Percentiles rank a stretch among this genome's conserved stretches.
phyloP scores from a whole-genome alignment of 345 rosid species.

The Dovyalis caffra region DNA sequence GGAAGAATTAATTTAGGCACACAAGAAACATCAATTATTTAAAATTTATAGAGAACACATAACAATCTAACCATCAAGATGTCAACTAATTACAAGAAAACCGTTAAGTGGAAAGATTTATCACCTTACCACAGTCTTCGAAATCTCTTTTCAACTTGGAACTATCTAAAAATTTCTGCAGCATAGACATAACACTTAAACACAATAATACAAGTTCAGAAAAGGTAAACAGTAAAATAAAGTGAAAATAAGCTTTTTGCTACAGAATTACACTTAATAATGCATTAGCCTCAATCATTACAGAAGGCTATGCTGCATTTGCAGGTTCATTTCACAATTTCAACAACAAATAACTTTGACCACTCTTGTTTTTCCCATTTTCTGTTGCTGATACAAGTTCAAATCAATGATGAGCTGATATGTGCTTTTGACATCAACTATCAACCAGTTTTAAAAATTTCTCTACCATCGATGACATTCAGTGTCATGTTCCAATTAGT shows the following conservation, averaged over 20 bases:
- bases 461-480: no score
- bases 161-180: constrained; percentile 98
- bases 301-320: neutral
- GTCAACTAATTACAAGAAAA: neutral
- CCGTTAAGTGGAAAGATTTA: constrained; percentile 13
- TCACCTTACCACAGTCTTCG: constrained; percentile 99
- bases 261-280: neutral
- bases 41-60: neutral
- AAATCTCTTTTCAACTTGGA: constrained; percentile 93
- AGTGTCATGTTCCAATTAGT: no score
- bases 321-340: neutral
- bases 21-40: neutral
- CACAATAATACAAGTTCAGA: constrained; percentile 6
- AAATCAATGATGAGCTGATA: no score
- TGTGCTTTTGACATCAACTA: no score
- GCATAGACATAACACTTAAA: constrained; percentile 14
- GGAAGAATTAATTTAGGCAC: neutral
- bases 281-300: neutral
- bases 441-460: no score
- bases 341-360: neutral
- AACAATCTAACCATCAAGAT: neutral
- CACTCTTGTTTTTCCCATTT: neutral
- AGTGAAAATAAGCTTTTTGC: neutral
- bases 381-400: neutral
- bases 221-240: neutral